Evolutionary conservation across 176 grass and related monocot species (phyloP).

Genomic region (Oryza australiensis): DNA sequence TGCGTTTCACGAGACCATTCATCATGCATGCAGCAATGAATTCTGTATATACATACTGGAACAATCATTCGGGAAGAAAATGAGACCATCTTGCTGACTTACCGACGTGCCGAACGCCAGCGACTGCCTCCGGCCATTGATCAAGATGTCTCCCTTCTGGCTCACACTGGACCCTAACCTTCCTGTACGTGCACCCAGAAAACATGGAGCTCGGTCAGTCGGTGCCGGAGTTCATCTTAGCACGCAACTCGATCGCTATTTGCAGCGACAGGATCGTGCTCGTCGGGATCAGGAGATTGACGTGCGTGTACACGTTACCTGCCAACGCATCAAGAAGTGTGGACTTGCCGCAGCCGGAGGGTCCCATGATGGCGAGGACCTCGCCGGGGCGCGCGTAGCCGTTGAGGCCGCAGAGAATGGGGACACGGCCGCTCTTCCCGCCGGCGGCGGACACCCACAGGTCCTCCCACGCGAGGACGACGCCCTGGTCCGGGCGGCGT

Average conservation of each 20-base stretch:
- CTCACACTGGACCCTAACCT: slow-evolving; percentile 61
- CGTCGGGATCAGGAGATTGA: background rate
- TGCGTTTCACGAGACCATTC: background rate
- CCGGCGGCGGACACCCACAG: slow-evolving; percentile 64
- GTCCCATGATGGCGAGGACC: slow-evolving; percentile 90
- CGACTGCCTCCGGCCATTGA: slow-evolving; percentile 70
- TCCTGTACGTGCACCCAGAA: slow-evolving; percentile 27
- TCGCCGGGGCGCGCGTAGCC: slow-evolving; percentile 74
- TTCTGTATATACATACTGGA: background rate
- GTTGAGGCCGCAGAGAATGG: slow-evolving; percentile 70
- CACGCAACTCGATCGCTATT: background rate
- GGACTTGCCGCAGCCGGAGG: slow-evolving; percentile 95
- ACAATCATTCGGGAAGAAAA: background rate
- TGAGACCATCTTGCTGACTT: slow-evolving; percentile 13
- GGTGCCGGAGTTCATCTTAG: background rate
- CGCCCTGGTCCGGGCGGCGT: slow-evolving; percentile 40
- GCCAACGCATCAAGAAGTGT: slow-evolving; percentile 92
- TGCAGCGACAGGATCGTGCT: background rate
- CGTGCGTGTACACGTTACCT: slow-evolving; percentile 34
- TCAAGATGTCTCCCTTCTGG: slow-evolving; percentile 78
- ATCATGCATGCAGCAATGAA: background rate
- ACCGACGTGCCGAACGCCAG: slow-evolving; percentile 79
- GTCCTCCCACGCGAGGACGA: slow-evolving; percentile 82
- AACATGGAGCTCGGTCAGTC: background rate
- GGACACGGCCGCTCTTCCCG: slow-evolving; percentile 39